Evolutionary conservation across 345 rosid species (phyloP), one percentile per base, ranked within the genome.

Genomic region (Acer yangbiense): DNA sequence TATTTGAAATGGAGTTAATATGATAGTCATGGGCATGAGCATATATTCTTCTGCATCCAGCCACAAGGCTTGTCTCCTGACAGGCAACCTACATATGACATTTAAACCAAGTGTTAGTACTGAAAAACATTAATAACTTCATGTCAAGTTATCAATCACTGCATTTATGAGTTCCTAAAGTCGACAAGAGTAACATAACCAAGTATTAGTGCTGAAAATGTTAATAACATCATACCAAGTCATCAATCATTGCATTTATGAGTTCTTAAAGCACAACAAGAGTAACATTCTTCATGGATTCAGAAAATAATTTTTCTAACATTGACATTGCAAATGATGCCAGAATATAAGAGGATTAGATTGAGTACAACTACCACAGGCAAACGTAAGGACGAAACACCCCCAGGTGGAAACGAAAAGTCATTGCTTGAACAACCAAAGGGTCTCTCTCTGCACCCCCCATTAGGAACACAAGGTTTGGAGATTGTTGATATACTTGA

Each of bases 21-120:
- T 96, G 99, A 88, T 96, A 96, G 84, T 96, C 98, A 87, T 96
- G 99, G 62, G 99, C 99, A 85, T 96, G 98, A 39, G 97, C 93
- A 85, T 96, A 96, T 54, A 94, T 88, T 85, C 98, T 90, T 63
- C 99, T 93, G 82, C 98, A 94, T 88, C 97, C 86, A 60, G 99
- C 99, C 81, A 96, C 78, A 81, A 88, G 85, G 83, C 85, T 96
- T 32, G 95, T 92, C 87, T 96, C 99, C 66, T 84, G 88, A 81
- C 92, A 89, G 68, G 94, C 87, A 70, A 94, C 95, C 99, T 96
- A 86, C 48, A 83, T 83, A 66, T 85, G 83, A 78, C 78, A 87
- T 71, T 83, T 84, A 63, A 85, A 85, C 32, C 8, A 65, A 41
- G 60, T 74, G 52, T 70, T 41, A 78, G 46, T 54, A 50, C 21